phyloP scores from a whole-genome alignment of 345 rosid genomes.

The Camelina laxa region DNA sequence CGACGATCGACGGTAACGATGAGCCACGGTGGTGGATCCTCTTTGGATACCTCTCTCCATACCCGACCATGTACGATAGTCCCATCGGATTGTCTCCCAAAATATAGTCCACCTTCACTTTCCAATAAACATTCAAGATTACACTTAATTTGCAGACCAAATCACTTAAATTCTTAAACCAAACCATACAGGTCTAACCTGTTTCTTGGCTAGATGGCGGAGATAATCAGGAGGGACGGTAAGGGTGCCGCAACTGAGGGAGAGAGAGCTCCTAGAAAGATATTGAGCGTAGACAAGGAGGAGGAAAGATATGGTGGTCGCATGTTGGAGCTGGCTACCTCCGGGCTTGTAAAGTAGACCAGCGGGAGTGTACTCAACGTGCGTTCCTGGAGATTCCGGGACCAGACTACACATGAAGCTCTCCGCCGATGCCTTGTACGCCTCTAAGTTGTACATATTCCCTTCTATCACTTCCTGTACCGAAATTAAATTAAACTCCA shows the following conservation, averaged over 20 bases:
- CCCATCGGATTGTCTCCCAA: constrained; percentile 89
- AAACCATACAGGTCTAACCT: constrained; percentile 46
- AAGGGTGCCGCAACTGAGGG: constrained; percentile 65
- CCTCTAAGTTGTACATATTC: constrained; percentile 58
- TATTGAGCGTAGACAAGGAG: constrained; percentile 84
- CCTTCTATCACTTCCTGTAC: constrained; percentile 76
- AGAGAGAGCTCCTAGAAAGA: constrained; percentile 66
- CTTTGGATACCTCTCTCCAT: constrained; percentile 68
- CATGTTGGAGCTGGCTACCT: constrained; percentile 94
- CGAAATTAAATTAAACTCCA: background rate
- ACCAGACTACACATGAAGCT: constrained; percentile 94
- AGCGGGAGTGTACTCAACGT: constrained; percentile 77
- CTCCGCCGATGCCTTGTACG: constrained; percentile 91
- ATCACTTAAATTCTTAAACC: background rate
- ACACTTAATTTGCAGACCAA: background rate
- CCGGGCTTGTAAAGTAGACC: constrained; percentile 98
- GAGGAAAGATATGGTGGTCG: constrained; percentile 85
- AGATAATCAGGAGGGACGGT: constrained; percentile 58
- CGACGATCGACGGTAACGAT: constrained; percentile 70
- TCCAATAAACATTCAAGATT: background rate
- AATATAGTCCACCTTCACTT: constrained; percentile 71
- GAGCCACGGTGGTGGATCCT: constrained; percentile 95
- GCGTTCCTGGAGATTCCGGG: constrained; percentile 72
- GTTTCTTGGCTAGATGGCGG: constrained; percentile 78
- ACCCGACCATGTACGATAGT: constrained; percentile 93